Base-by-base conservation (phyloP, 805 yeast species). In the Wickerhamiella bombiphila region DNA sequence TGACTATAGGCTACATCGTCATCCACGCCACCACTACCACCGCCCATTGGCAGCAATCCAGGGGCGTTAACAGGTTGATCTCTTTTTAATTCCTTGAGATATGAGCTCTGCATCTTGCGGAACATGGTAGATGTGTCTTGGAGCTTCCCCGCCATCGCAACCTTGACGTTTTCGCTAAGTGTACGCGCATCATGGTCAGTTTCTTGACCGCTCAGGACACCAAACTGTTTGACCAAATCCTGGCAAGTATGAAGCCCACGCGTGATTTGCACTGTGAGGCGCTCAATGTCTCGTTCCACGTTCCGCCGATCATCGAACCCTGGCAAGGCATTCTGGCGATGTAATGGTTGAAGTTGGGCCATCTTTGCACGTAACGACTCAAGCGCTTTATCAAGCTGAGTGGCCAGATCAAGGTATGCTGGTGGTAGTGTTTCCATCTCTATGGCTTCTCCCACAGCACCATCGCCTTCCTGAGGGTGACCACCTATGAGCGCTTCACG, bases 61-160 rank as follows among this genome's bases (percentile, higher is more conserved):
- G 50, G 50, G 14, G 47, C 43, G 11, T 46, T 47, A 32, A 46
- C 44, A 18, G 47, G 39, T 37, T 46, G 41, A 34, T 45, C 50
- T 31, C 47, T 46, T 33, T 80, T 74, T 41, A 88, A 63, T 47
- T 79, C 80, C 54, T 81, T 79, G 52, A 91, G 75, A 52, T 91
- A 91, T 45, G 79, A 76, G 51, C 88, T 82, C 56, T 91, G 99
- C 49, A 91, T 61, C 52, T 81, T 80, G 37, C 97, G 64, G 59
- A 86, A 91, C 36, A 67, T 69, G 15, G 86, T 70, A 29, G 93
- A 78, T 32, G 72, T 62, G 30, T 73, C 75, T 55, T 91, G 98
- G 17, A 91, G 76, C 54, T 77, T 75, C 32, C 78, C 64, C 2
- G 98, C 98, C 56, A 86, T 74, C 34, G 74, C 75, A 49, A 81